A percentile compares a stretch with the other conserved stretches of the same genome.
Evolutionary conservation across 139 green algal genomes (phyloP).

Genomic region (Haematococcus lacustris): DNA sequence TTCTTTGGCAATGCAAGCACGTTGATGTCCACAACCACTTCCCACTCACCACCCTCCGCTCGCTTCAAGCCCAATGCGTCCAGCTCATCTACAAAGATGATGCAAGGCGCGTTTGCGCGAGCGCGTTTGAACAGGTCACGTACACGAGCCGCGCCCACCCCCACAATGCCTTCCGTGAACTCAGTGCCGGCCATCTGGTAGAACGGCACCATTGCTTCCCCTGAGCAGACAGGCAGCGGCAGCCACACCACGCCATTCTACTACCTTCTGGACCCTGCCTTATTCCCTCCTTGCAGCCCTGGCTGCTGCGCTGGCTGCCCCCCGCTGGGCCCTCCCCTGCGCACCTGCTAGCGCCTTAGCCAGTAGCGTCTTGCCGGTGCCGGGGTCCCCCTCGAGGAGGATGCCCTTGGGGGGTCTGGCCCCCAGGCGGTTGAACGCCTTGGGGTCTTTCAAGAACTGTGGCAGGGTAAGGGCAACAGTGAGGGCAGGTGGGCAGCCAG

Average conservation of each 20-base stretch:
- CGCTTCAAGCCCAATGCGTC: constrained; percentile 87
- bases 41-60: constrained; percentile 59
- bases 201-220: constrained; percentile 40
- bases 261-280: too few relatives aligned
- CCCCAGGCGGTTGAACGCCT: constrained; percentile 62
- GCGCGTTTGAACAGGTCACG: constrained; percentile 94
- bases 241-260: too few relatives aligned
- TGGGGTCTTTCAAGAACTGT: constrained; percentile 84
- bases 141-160: constrained; percentile 90
- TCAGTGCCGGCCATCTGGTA: constrained; percentile 87
- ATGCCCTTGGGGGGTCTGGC: constrained; percentile 91
- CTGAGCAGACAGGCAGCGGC: too few relatives aligned
- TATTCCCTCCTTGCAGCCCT: too few relatives aligned
- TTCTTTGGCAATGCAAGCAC: too few relatives aligned
- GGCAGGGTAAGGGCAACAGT: too few relatives aligned
- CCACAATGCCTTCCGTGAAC: constrained; percentile 97
- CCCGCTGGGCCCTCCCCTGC: too few relatives aligned
- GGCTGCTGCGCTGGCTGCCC: too few relatives aligned
- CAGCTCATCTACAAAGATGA: constrained; percentile 99
- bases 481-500: too few relatives aligned
- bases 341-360: constrained; percentile 86
- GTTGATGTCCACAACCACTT: too few relatives aligned
- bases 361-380: constrained; percentile 85
- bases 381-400: constrained; percentile 84
- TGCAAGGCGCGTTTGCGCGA: constrained; percentile 72